These are phyloP conservation scores for Phallus indusiatus DNA, from an alignment of 768 basidiomycete species.

Conservation along the genomic window DNA sequence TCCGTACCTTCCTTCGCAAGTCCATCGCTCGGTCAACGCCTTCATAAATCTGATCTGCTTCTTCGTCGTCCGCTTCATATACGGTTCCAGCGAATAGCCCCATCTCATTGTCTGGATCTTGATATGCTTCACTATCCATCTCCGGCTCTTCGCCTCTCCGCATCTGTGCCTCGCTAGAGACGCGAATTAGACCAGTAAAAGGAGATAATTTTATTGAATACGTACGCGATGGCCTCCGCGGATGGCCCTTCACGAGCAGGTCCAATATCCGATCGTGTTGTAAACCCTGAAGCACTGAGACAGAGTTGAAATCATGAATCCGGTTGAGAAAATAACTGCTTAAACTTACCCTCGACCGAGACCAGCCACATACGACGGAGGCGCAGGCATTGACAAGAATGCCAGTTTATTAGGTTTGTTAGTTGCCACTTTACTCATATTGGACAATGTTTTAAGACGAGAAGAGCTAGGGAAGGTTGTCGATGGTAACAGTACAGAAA, in stretches of 20 bases:
- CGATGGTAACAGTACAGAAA: no score
- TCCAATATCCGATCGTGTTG: slow-evolving; percentile 97
- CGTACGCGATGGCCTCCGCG: slow-evolving; percentile 82
- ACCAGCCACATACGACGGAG: slow-evolving; percentile 97
- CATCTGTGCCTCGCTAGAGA: slow-evolving; percentile 73
- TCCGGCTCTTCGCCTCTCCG: slow-evolving; percentile 82
- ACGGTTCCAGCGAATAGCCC: slow-evolving; percentile 93
- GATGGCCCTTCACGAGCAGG: slow-evolving; percentile 93
- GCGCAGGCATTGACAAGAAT: slow-evolving; percentile 86
- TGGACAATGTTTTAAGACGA: neutral
- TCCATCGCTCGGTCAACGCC: slow-evolving; percentile 89
- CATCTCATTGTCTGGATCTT: slow-evolving; percentile 96
- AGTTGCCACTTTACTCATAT: slow-evolving; percentile 27
- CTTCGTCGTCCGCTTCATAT: slow-evolving; percentile 96
- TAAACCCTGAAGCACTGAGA: slow-evolving; percentile 87
- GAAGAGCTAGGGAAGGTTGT: no score
- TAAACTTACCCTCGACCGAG: slow-evolving; percentile 82
- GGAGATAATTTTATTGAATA: slow-evolving; percentile 11
- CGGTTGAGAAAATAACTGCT: neutral
- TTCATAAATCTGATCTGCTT: slow-evolving; percentile 94
- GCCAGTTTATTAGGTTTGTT: slow-evolving; percentile 73
- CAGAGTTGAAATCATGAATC: slow-evolving; percentile 3
- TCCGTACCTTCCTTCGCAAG: slow-evolving; percentile 63
- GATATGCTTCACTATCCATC: slow-evolving; percentile 82
- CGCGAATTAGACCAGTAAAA: slow-evolving; percentile 6